These are phyloP conservation scores for Lenzites betulinus DNA, from an alignment of 768 basidiomycete genomes.

Conservation along the genomic window DNA sequence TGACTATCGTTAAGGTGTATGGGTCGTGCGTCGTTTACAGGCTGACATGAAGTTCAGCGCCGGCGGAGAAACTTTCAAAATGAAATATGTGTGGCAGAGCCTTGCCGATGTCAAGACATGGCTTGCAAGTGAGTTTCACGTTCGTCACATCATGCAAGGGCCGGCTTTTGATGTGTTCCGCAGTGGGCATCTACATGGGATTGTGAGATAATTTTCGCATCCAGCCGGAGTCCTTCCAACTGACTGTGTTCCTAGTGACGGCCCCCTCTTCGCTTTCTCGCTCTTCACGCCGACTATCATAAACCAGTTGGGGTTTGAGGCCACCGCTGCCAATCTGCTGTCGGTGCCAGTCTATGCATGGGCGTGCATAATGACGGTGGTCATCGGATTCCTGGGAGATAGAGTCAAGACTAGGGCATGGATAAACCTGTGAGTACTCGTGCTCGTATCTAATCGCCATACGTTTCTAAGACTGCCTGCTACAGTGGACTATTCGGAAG, in stretches of 20 bases:
- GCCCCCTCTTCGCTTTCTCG: slow-evolving; percentile 57
- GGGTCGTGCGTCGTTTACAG: slow-evolving; percentile 65
- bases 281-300: slow-evolving; percentile 50
- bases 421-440: slow-evolving; percentile 58
- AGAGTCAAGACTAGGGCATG: slow-evolving; percentile 54
- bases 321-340: slow-evolving; percentile 70
- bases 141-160: neutral
- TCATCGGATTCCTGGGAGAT: slow-evolving; percentile 65
- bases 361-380: slow-evolving; percentile 66
- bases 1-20: slow-evolving; percentile 44
- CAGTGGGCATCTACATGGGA: slow-evolving; percentile 74
- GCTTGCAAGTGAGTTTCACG: slow-evolving; percentile 56
- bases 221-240: slow-evolving; percentile 1
- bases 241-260: slow-evolving; percentile 37
- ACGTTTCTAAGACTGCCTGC: neutral
- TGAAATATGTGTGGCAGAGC: slow-evolving; percentile 59
- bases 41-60: slow-evolving; percentile 68
- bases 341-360: slow-evolving; percentile 79
- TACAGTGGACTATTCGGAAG: slow-evolving; percentile 33
- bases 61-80: slow-evolving; percentile 55
- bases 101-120: slow-evolving; percentile 75
- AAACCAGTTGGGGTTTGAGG: slow-evolving; percentile 62
- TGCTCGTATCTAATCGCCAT: neutral
- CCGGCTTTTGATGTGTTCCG: neutral
- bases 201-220: slow-evolving; percentile 45